Base-by-base conservation (phyloP, 805 yeast species). In the Gaillardinia entomophila region DNA sequence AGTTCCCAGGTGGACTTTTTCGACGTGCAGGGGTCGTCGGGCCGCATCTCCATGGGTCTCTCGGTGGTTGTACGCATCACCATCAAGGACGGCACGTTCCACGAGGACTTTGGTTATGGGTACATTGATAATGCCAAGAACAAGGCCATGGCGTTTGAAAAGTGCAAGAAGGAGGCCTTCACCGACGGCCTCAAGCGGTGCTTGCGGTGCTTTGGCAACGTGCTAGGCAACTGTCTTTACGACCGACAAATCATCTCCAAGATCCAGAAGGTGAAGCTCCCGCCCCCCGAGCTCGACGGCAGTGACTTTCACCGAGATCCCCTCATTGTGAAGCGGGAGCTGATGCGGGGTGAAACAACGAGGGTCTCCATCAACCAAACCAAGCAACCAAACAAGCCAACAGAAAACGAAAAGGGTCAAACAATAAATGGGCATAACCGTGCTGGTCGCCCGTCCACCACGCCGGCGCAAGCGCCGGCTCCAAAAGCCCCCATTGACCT, bases 161-260 rank as follows among this genome's bases (percentile, higher is more conserved):
- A 84, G 50, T 82, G 94, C 35, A 79, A 77, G 52, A 84, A 86
- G 46, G 92, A 83, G 46, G 92, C 95, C 1, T 73, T 81, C n/a
- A 82, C 89, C 0, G 89, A 84, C 53, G 96, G 84, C 0, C 57
- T 82, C 36, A 88, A 87, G 56, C 66, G 92, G 31, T 80, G 90
- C 11, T 62, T 89, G 33, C 64, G 94, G 40, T 79, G 82, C 41
- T 85, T 87, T 49, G 95, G 95, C 24, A 75, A 80, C 43, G 79
- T 84, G 0, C 57, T 84, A 49, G 95, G 94, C 1, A 84, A 84
- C 47, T 84, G 95, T 56, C 68, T 84, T n/a, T 84, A 84, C 46
- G 94, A 84, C 51, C 79, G 79, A 45, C 77, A 75, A 31, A 80
- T 78, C 37, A 53, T 82, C 26, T 66, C 68, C 24, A 62, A 71